Base-by-base conservation (phyloP, 441 rosid species). In the Oxalis stricta region DNA sequence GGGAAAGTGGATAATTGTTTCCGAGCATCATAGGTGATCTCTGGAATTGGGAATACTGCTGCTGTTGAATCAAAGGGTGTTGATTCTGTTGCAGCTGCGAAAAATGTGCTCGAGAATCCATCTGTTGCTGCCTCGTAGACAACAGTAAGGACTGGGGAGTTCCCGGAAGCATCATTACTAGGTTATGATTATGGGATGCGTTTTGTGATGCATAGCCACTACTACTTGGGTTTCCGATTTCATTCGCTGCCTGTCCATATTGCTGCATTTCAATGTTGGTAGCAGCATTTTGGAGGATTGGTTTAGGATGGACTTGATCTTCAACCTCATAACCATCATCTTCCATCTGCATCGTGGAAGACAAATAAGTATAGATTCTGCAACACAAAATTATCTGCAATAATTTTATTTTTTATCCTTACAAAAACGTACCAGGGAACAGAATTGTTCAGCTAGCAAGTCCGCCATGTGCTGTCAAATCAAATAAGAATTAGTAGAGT, bases 381-480 rank as follows among this genome's bases (percentile, higher is more conserved):
- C 19, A 47, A 42, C 29, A 48, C 11, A 44, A 54, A 55, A 1
- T 32, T 10, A 24, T 28, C 9, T 33, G 51, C 36, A 7, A 43
- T 42, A 21, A 33, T 11, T 11, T 44, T 33, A 19, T 26, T 26
- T 26, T 26, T 18, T 17, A 23, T 20, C n/a, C n/a, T 7, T 26
- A 12, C 18, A 5, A 13, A 61, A 49, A 65, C 77, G 5, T 82
- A 92, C 99, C 99, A 79, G 74, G 44, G 76, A 53, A 48, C 59
- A 59, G 55, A 73, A 76, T 61, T 92, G 77, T 34, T 46, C 58
- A 3, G 93, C 94, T 55, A 92, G 95, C 69, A 92, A 67, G 72
- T 92, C 99, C 1, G 95, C 97, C 17, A 58, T 46, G 61, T 82
- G 77, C 97, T 92, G 94, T 50, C n/a, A n/a, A n/a, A n/a, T n/a